Conservation (phyloP, 2,329 filamentous ascomycete species). For the Alternaria arbusti region DNA sequence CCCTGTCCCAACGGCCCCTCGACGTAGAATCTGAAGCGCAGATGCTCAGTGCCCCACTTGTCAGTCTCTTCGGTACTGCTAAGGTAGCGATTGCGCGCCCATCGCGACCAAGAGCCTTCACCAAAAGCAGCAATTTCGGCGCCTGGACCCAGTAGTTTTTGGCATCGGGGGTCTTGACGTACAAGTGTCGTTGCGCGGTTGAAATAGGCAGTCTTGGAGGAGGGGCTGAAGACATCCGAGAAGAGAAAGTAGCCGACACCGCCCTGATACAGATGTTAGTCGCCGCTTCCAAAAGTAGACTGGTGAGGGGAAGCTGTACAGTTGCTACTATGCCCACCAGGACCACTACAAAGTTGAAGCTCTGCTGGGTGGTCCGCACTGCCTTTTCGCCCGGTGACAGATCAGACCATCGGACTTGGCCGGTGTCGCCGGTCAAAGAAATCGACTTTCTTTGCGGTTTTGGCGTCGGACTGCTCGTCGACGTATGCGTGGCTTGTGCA, state of each 20-base stretch:
- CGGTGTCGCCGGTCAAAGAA: conserved; percentile 86
- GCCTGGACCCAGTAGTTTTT: conserved; percentile 73
- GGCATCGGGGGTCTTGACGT: conserved; percentile 72
- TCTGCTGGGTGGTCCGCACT: conserved; percentile 85
- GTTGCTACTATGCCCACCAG: conserved; percentile 77
- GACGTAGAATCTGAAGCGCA: conserved; percentile 85
- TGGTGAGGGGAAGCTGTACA: conserved; percentile 54
- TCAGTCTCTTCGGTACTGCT: conserved; percentile 73
- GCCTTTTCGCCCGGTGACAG: conserved; percentile 79
- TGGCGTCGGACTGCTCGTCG: conserved; percentile 33
- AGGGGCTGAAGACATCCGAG: conserved; percentile 55
- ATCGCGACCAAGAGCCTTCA: conserved; percentile 80
- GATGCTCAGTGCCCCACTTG: conserved; percentile 75
- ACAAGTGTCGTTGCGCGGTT: conserved; percentile 84
- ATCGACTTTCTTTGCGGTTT: conserved; percentile 69
- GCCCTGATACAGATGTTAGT: conserved; percentile 57
- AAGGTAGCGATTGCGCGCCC: conserved; percentile 70
- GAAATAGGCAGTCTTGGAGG: conserved; percentile 87
- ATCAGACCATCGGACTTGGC: conserved; percentile 79
- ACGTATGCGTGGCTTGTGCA: conserved; percentile 38
- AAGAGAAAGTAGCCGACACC: conserved; percentile 64
- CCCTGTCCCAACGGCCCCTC: conserved; percentile 78
- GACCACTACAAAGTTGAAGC: conserved; percentile 84
- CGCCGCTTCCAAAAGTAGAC: neutral
- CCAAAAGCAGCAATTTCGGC: conserved; percentile 82